A percentile compares a stretch with the other conserved stretches of the same genome.
Conservation (phyloP, 2,329 filamentous ascomycete genomes). For the Penicillium sumatraense region DNA sequence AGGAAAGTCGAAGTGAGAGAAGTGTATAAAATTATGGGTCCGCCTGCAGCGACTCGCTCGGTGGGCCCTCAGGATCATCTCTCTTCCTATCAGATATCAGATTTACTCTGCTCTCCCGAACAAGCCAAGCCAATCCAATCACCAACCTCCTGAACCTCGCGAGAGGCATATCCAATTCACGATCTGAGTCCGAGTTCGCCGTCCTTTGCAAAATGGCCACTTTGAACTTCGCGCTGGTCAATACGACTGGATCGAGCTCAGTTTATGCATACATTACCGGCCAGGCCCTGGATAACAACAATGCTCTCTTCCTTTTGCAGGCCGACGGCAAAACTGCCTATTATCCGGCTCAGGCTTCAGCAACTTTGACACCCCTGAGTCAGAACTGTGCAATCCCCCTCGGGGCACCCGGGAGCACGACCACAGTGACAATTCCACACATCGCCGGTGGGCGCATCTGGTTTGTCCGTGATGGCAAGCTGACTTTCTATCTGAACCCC, state of each 20-base stretch:
- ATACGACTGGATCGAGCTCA: conserved; percentile 64
- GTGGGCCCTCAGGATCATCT: neutral
- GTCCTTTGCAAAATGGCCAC: conserved; percentile 39
- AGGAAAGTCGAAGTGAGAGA: too few relatives aligned
- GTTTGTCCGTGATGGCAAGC: conserved; percentile 64
- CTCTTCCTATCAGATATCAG: conserved; percentile 7
- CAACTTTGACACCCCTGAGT: conserved; percentile 55
- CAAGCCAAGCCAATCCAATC: neutral
- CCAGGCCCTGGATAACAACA: conserved; percentile 62
- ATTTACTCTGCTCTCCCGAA: neutral
- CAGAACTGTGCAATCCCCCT: conserved; percentile 67
- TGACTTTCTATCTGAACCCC: conserved; percentile 73
- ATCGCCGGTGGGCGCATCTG: conserved; percentile 74
- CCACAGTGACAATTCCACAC: conserved; percentile 68
- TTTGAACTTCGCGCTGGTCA: conserved; percentile 66
- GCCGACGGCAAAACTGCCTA: conserved; percentile 70
- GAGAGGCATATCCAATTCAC: too few relatives aligned
- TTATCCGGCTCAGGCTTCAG: conserved; percentile 64
- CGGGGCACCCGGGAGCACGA: conserved; percentile 63
- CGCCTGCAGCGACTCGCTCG: neutral
- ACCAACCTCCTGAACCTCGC: conserved; percentile 3
- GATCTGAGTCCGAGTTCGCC: too few relatives aligned
- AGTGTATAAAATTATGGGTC: conserved; percentile 18
- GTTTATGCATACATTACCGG: conserved; percentile 76
- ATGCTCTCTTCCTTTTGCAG: conserved; percentile 65